Base-by-base conservation (phyloP, 805 yeast species). In the Candida rishiriensis region DNA sequence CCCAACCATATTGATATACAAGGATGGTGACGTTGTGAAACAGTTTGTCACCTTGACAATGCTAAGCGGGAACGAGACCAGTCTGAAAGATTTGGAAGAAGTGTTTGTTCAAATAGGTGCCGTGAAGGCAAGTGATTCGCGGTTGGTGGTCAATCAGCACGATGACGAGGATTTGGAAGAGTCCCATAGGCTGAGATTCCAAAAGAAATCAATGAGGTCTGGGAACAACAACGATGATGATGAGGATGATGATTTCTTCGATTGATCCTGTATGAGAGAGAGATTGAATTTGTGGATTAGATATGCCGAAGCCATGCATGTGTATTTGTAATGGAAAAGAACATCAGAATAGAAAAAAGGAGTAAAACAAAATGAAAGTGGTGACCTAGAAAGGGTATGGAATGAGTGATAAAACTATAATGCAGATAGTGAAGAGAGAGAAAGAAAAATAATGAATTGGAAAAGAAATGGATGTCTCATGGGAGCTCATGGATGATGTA, bases 1-100 rank as follows among this genome's bases (percentile, higher is more conserved):
- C 55, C 99, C 99, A 2, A 93, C 99, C 0, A 68, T 93, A 8
- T 72, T 93, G 40, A 77, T 93, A 1, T 93, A 93, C 64, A 77
- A 78, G 57, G 78, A 88, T 43, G 84, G 83, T 28, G 81, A 87
- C 50, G 90, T 95, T 9, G 68, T 83, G 18, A 85, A 83, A 60
- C 97, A 93, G 60, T 78, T 71, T 55, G 78, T 93, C 10, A 91
- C 98, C 0, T 70, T 91, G 57, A 75, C 85, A 4, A 80, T 83
- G 54, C 60, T 93, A 38, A 96, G 96, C 10, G 99, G 99, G 3
- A 85, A 83, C 60, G 80, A 84, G 38, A 80, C 96, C 2, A 76
- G 68, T 13, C 36, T 79, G 26, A 65, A 66, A 36, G 98, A 93
- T 62, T 55, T 93, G 36, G 97, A 90, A 64, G 70, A 69, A 39